Evolutionary conservation across 78 protist species (phyloP).

Genomic region (Diacronema lutheri): DNA sequence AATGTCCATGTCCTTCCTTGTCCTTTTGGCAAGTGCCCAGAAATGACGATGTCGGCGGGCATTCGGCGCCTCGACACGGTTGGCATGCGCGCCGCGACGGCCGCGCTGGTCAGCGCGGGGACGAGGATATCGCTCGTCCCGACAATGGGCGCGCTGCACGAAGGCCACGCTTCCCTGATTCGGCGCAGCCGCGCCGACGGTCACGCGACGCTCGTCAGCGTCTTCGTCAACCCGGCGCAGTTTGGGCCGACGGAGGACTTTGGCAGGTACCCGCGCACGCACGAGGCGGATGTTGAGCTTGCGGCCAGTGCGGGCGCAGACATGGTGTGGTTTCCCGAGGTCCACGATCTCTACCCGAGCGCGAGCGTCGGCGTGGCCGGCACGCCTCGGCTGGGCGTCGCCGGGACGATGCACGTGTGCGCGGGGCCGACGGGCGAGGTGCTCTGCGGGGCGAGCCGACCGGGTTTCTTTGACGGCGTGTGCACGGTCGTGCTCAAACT

Average conservation of each 20-base stretch:
- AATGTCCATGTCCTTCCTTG: too few species aligned
- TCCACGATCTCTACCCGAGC: constrained; percentile 59
- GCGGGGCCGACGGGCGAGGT: neutral
- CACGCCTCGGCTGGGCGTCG: constrained; percentile 13
- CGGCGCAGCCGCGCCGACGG: neutral
- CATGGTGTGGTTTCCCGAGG: constrained; percentile 56
- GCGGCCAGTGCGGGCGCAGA: constrained; percentile 49
- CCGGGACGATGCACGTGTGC: constrained; percentile 39
- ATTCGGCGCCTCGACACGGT: too few species aligned
- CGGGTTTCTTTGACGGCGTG: constrained; percentile 74
- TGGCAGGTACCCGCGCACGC: constrained; percentile 49
- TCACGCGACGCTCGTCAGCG: constrained; percentile 55
- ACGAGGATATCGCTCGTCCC: constrained; percentile 72
- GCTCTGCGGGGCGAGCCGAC: constrained; percentile 56
- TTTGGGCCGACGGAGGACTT: constrained; percentile 68
- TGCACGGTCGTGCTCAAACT: constrained; percentile 76
- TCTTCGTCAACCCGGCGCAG: constrained; percentile 81
- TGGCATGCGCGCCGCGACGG: too few species aligned
- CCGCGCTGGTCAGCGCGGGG: too few species aligned
- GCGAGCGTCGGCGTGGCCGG: neutral
- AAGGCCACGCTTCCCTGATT: constrained; percentile 70
- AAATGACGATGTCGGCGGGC: too few species aligned
- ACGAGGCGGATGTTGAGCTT: constrained; percentile 39
- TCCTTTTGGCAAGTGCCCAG: too few species aligned
- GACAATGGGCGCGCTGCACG: constrained; percentile 79